A percentile compares a stretch with the other conserved stretches of the same genome.
Evolutionary conservation across 192 early-diverging fungal genomes (phyloP).

Genomic region (Coemansia sp.): DNA sequence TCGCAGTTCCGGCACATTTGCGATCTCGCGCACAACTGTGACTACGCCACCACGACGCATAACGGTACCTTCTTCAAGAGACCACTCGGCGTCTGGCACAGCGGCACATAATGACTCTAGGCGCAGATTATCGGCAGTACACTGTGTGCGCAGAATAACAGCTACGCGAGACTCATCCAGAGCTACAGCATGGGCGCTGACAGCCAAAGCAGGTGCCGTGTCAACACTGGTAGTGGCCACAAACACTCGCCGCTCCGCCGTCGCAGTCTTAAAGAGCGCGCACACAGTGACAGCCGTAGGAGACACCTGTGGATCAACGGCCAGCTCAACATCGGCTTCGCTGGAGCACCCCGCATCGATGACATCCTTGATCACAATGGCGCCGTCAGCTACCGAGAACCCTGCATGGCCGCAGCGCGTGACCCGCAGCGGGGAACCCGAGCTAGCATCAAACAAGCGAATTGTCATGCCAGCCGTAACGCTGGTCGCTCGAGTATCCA

Average conservation of each 20-base stretch:
- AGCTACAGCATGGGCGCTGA: slow-evolving; percentile 5
- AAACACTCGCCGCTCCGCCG: slow-evolving; percentile 15
- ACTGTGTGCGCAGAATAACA: slow-evolving; percentile 23
- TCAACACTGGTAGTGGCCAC: slow-evolving; percentile 22
- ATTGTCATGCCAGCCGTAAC: slow-evolving; percentile 27
- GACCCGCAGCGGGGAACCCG: slow-evolving; percentile 10
- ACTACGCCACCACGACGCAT: slow-evolving; percentile 22
- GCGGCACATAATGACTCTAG: slow-evolving; percentile 10
- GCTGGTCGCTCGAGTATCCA: neutral
- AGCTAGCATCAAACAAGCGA: slow-evolving; percentile 23
- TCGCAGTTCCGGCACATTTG: neutral
- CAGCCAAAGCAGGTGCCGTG: slow-evolving; percentile 13
- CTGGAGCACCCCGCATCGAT: neutral
- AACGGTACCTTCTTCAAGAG: slow-evolving; percentile 12
- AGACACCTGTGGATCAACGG: neutral
- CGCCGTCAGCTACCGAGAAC: slow-evolving; percentile 7
- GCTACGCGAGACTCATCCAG: neutral
- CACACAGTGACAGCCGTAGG: slow-evolving; percentile 17
- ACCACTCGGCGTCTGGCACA: neutral
- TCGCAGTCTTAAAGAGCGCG: slow-evolving; percentile 12
- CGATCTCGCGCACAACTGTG: slow-evolving; percentile 20
- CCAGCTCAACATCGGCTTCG: slow-evolving; percentile 10
- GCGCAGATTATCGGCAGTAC: slow-evolving; percentile 10
- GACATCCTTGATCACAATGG: slow-evolving; percentile 17
- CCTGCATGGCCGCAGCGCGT: neutral